Conservation (phyloP, 2,329 filamentous ascomycete species). For the Tolypocladium sp. region DNA sequence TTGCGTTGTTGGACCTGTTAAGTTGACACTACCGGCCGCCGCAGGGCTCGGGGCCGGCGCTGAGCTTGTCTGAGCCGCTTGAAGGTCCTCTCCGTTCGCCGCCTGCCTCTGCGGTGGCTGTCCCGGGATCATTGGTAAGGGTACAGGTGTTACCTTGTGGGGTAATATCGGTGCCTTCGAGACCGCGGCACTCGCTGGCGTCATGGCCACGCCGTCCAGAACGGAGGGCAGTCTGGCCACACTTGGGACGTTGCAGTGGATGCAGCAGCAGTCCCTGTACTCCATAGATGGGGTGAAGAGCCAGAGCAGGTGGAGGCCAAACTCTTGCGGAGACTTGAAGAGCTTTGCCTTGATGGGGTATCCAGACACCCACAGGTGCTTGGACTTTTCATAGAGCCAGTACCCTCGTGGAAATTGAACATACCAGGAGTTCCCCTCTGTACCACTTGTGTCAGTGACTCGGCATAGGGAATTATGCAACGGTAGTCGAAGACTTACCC, state of each 20-base stretch:
- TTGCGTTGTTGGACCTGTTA: background rate
- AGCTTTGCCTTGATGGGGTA: conserved; percentile 38
- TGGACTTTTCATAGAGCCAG: conserved; percentile 38
- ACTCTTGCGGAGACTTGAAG: conserved; percentile 44
- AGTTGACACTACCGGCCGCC: background rate
- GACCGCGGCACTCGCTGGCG: conserved; percentile 2
- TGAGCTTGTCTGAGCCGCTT: background rate
- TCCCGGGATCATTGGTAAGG: conserved; percentile 24
- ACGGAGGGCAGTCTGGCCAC: conserved; percentile 11
- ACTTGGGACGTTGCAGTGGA: conserved; percentile 33
- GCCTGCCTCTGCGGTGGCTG: conserved; percentile 23
- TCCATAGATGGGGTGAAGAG: conserved; percentile 37
- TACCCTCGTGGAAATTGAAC: conserved; percentile 35
- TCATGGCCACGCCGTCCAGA: conserved; percentile 3
- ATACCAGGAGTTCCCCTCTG: conserved; percentile 35
- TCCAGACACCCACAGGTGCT: conserved; percentile 40
- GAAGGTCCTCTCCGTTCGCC: conserved; percentile 1
- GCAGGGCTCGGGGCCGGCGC: background rate
- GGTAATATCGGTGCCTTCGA: conserved; percentile 1
- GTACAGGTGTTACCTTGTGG: conserved; percentile 26
- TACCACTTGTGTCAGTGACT: conserved; percentile 1
- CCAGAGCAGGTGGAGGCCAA: conserved; percentile 43
- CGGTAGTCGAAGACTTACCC: conserved; percentile 15
- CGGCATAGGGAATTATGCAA: background rate
- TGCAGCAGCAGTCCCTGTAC: conserved; percentile 41